phyloP scores from a whole-genome alignment of 805 yeast genomes.

The Saturnispora kantuleensis region DNA sequence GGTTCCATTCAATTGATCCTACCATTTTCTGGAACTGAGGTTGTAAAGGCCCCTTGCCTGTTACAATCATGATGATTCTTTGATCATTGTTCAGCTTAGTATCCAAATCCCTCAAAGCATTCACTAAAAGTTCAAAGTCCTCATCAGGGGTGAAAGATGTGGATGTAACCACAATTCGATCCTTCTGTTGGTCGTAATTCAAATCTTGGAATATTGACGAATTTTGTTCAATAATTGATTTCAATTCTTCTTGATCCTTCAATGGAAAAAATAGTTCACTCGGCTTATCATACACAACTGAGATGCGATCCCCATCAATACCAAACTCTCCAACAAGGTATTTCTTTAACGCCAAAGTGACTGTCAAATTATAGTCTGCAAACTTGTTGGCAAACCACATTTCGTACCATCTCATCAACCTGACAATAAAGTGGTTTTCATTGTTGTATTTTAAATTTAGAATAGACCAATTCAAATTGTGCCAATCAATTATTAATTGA shows the following conservation, averaged over 20 bases:
- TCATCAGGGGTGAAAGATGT: slow-evolving; percentile 97
- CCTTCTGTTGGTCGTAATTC: slow-evolving; percentile 24
- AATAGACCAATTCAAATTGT: slow-evolving; percentile 81
- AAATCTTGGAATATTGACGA: slow-evolving; percentile 23
- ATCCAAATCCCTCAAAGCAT: slow-evolving; percentile 59
- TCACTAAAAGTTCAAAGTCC: slow-evolving; percentile 61
- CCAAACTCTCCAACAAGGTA: slow-evolving; percentile 50
- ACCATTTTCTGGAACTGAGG: slow-evolving; percentile 29
- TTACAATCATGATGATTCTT: slow-evolving; percentile 61
- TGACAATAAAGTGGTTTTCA: slow-evolving; percentile 51
- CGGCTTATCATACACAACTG: slow-evolving; percentile 82
- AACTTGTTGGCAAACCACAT: slow-evolving; percentile 41
- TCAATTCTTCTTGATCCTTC: slow-evolving; percentile 18
- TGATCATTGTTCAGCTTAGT: slow-evolving; percentile 26
- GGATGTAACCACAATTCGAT: slow-evolving; percentile 69
- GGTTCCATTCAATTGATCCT: slow-evolving; percentile 26
- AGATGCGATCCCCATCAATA: slow-evolving; percentile 36
- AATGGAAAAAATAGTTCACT: slow-evolving; percentile 55
- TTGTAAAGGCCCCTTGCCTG: slow-evolving; percentile 91
- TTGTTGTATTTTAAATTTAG: slow-evolving; percentile 53
- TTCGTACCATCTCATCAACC: slow-evolving; percentile 55
- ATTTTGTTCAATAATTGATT: slow-evolving; percentile 28
- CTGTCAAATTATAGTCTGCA: slow-evolving; percentile 71
- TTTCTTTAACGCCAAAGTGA: slow-evolving; percentile 61
- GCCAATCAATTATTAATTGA: slow-evolving; percentile 85